Percentiles rank a stretch among this genome's conserved stretches.
phyloP scores from a whole-genome alignment of 1,284 basidiomycete genomes.

The Lignosus rhinocerotis region DNA sequence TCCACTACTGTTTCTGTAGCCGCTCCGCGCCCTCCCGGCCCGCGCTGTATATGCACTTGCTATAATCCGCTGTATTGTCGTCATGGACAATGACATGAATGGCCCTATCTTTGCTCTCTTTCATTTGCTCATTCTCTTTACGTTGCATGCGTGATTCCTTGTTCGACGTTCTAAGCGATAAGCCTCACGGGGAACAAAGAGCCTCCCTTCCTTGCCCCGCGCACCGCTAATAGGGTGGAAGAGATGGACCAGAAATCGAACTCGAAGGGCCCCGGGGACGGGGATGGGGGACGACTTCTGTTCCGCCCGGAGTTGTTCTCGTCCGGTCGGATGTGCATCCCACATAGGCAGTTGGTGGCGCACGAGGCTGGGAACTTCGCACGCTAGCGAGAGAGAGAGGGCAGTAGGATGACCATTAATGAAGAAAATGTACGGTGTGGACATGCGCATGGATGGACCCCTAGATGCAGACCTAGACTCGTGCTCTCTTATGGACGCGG shows the following conservation, averaged over 20 bases:
- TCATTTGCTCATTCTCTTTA: not conserved
- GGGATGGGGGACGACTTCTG: not conserved
- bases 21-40: not conserved
- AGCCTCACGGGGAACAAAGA: too few species aligned
- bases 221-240: not conserved
- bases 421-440: constrained; percentile 17
- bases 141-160: too few species aligned
- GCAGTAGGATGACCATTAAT: constrained; percentile 23
- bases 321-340: not conserved
- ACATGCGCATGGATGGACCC: constrained; percentile 2
- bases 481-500: constrained; percentile 13
- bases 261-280: too few species aligned
- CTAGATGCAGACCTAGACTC: constrained; percentile 6
- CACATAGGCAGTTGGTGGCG: not conserved
- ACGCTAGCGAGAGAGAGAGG: constrained; percentile 8
- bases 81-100: constrained; percentile 11
- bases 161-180: too few species aligned
- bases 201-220: not conserved
- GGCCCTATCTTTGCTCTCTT: not conserved
- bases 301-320: not conserved
- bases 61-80: constrained; percentile 20
- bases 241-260: not conserved
- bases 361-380: not conserved
- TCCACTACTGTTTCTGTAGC: constrained; percentile 13
- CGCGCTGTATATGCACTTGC: constrained; percentile 19